These are phyloP conservation scores for Chrysanthemum makinoi DNA, from an alignment of 129 eudicot genomes.

Conservation along the genomic window DNA sequence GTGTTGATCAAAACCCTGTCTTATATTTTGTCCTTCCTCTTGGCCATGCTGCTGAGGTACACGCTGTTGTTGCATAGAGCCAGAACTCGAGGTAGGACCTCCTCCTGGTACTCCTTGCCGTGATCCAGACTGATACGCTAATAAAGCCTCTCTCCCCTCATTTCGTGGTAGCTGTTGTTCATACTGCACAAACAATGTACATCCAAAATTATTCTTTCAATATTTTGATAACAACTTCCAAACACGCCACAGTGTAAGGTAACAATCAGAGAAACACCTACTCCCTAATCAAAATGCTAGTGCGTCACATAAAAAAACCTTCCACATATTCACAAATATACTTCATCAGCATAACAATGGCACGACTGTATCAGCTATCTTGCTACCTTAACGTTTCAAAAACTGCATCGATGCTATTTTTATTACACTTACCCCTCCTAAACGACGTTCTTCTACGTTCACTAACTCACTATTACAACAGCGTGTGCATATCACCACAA, in stretches of 20 bases:
- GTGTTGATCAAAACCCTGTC: conserved; percentile 70
- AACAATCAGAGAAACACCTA: neutral
- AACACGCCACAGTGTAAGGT: neutral
- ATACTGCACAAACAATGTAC: conserved; percentile 43
- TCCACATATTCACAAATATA: neutral
- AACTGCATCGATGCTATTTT: neutral
- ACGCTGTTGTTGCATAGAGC: conserved; percentile 52
- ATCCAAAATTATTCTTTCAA: neutral
- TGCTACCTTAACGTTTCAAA: neutral
- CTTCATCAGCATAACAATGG: neutral
- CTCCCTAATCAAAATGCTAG: neutral
- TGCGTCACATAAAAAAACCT: neutral
- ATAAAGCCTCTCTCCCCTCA: conserved; percentile 73
- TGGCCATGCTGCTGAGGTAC: conserved; percentile 12
- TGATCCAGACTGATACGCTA: conserved; percentile 71
- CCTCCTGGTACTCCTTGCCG: conserved; percentile 64
- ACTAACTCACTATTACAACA: no score
- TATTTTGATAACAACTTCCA: neutral
- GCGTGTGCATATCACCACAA: neutral
- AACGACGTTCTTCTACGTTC: neutral
- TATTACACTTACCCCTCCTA: neutral
- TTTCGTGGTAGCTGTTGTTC: conserved; percentile 78
- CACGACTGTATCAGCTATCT: neutral
- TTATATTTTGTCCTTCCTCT: conserved; percentile 48
- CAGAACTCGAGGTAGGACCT: conserved; percentile 38